Percentiles rank a stretch among this genome's conserved stretches.
These are phyloP conservation scores for Sugiyamaella sp. DNA, from an alignment of 1,139 yeast genomes.

Conservation along the genomic window DNA sequence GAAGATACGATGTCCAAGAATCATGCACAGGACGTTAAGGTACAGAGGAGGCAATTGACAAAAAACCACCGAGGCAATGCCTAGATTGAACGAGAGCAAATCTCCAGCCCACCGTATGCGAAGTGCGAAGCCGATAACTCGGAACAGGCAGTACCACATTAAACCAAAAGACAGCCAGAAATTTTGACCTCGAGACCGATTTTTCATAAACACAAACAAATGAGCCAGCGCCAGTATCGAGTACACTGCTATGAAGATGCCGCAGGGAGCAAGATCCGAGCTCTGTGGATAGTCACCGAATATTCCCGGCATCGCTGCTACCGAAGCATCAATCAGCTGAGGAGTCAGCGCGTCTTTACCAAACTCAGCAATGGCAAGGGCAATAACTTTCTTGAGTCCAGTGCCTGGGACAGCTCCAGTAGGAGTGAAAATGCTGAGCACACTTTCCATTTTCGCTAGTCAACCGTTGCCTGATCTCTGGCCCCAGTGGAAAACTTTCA, in stretches of 20 bases:
- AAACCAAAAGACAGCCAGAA: slow-evolving; percentile 62
- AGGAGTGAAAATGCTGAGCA: slow-evolving; percentile 26
- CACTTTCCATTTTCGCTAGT: slow-evolving; percentile 4
- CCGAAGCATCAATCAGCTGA: slow-evolving; percentile 39
- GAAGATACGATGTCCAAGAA: slow-evolving; percentile 73
- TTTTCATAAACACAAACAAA: slow-evolving; percentile 52
- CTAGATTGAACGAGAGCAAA: slow-evolving; percentile 49
- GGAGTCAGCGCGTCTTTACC: slow-evolving; percentile 40
- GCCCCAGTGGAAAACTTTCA: no score
- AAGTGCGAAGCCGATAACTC: slow-evolving; percentile 62
- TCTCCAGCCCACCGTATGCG: slow-evolving; percentile 62
- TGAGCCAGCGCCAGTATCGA: slow-evolving; percentile 53
- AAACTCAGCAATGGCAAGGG: slow-evolving; percentile 38
- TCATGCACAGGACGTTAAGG: slow-evolving; percentile 53
- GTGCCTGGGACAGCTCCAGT: slow-evolving; percentile 48
- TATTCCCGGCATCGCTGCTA: slow-evolving; percentile 50
- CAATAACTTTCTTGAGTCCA: slow-evolving; percentile 42
- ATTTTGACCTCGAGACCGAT: slow-evolving; percentile 61
- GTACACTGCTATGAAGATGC: slow-evolving; percentile 60
- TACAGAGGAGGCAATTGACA: slow-evolving; percentile 52
- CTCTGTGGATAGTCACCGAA: slow-evolving; percentile 68
- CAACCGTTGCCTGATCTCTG: not conserved
- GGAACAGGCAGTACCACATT: slow-evolving; percentile 54
- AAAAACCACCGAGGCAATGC: slow-evolving; percentile 63
- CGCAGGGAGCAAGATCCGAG: slow-evolving; percentile 64